Evolutionary conservation across 108 stramenopile genomes (phyloP).

Genomic region (Discostella stelligeroides): DNA sequence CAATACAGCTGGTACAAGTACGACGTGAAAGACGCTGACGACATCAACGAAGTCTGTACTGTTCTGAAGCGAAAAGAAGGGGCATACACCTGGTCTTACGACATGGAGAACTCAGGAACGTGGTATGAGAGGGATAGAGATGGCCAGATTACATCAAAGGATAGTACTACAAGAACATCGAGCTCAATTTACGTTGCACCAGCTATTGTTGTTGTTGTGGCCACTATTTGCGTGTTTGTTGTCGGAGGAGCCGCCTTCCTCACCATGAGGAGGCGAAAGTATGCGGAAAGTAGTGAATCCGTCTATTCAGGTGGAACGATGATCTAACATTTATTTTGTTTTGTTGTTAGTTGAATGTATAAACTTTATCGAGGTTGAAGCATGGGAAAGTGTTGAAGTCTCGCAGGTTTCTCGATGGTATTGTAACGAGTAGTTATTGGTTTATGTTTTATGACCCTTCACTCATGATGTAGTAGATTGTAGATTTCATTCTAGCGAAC

Average conservation of each 20-base stretch:
- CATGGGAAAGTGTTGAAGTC: no score
- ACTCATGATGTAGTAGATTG: no score
- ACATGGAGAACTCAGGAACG: slow-evolving; percentile 17
- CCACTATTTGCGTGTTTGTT: neutral
- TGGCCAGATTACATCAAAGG: slow-evolving; percentile 6
- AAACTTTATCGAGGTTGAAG: no score
- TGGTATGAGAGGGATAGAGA: slow-evolving; percentile 21
- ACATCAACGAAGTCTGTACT: slow-evolving; percentile 37
- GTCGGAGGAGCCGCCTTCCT: slow-evolving; percentile 8
- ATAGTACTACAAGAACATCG: no score
- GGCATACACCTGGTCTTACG: slow-evolving; percentile 23
- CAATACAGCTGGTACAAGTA: slow-evolving; percentile 35
- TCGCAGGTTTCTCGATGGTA: no score
- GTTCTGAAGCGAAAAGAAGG: slow-evolving; percentile 25
- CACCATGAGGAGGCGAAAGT: neutral
- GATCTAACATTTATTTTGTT: neutral
- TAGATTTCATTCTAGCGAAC: no score
- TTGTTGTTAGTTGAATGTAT: no score
- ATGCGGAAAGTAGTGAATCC: neutral
- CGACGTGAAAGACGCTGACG: slow-evolving; percentile 25
- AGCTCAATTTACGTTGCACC: neutral
- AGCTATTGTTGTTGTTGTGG: neutral
- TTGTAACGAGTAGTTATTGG: no score
- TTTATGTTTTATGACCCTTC: no score
- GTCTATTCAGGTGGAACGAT: slow-evolving; percentile 10